These are phyloP conservation scores for Phaeotremella fagi DNA, from an alignment of 768 basidiomycete species.

Conservation along the genomic window DNA sequence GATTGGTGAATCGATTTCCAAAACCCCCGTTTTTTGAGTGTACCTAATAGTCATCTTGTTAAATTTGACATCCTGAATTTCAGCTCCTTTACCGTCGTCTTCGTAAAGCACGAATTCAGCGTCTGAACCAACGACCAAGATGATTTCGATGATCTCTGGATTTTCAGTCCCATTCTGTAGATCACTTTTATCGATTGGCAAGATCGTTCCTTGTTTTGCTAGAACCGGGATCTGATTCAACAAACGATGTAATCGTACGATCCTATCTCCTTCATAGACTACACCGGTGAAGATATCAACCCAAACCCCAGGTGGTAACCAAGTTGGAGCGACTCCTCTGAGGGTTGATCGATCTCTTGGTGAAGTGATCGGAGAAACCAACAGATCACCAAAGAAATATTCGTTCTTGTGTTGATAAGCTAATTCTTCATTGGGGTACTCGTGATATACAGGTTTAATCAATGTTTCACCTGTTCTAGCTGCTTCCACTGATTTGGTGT, in stretches of 20 bases:
- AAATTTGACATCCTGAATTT: constrained; percentile 7
- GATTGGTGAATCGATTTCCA: not conserved
- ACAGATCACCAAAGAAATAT: constrained; percentile 23
- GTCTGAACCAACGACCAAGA: constrained; percentile 12
- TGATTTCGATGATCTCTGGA: constrained; percentile 11
- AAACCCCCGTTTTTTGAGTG: constrained; percentile 1
- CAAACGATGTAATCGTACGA: constrained; percentile 12
- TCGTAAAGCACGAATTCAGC: constrained; percentile 16
- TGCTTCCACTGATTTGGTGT: constrained; percentile 11
- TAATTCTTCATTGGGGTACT: constrained; percentile 11
- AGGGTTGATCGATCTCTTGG: constrained; percentile 10
- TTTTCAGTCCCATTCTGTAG: constrained; percentile 9
- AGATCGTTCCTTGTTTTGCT: constrained; percentile 20
- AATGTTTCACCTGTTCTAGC: constrained; percentile 1
- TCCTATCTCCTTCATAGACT: constrained; percentile 29
- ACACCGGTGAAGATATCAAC: constrained; percentile 23
- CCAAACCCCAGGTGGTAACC: constrained; percentile 16
- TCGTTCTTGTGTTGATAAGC: constrained; percentile 26
- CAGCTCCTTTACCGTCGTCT: constrained; percentile 14
- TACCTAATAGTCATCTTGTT: constrained; percentile 3
- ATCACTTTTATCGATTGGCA: constrained; percentile 13
- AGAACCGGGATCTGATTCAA: constrained; percentile 20
- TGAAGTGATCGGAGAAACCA: constrained; percentile 18
- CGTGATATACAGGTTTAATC: constrained; percentile 28
- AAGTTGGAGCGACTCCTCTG: constrained; percentile 9